These are phyloP conservation scores for Hippophae rhamnoides DNA, from an alignment of 306 rosid genomes.

Conservation along the genomic window DNA sequence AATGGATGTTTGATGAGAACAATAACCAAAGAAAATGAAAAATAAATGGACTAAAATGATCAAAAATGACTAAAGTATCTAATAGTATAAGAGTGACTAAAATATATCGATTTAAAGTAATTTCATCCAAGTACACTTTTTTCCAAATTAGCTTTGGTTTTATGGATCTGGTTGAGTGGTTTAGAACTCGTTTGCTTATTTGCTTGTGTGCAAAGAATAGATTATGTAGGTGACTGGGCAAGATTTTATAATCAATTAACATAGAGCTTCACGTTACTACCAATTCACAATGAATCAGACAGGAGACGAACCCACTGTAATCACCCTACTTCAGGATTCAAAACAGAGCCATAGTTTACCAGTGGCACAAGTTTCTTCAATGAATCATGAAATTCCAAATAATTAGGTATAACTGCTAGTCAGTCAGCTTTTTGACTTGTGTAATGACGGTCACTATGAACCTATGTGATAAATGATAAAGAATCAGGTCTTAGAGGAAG, in stretches of 20 bases:
- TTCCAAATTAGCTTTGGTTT: background rate
- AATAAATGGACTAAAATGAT: no score
- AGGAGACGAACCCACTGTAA: background rate
- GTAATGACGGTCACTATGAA: background rate
- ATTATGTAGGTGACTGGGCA: background rate
- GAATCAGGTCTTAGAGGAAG: background rate
- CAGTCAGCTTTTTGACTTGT: background rate
- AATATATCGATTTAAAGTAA: no score
- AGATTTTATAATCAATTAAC: no score
- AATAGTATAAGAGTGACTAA: no score
- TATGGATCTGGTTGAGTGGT: background rate
- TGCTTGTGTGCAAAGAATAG: background rate
- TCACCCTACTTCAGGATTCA: background rate
- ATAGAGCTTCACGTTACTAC: background rate
- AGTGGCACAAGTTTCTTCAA: background rate
- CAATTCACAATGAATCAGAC: background rate
- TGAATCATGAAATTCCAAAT: conserved; percentile 4
- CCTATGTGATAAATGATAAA: background rate
- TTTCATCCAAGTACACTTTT: background rate
- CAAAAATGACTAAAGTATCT: no score
- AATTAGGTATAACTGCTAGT: background rate
- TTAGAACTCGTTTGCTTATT: background rate
- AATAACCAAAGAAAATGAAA: no score
- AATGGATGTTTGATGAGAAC: no score
- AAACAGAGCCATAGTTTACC: background rate